These are phyloP conservation scores for Dictyostelium citrinum DNA, from an alignment of 78 protist species.

Conservation along the genomic window DNA sequence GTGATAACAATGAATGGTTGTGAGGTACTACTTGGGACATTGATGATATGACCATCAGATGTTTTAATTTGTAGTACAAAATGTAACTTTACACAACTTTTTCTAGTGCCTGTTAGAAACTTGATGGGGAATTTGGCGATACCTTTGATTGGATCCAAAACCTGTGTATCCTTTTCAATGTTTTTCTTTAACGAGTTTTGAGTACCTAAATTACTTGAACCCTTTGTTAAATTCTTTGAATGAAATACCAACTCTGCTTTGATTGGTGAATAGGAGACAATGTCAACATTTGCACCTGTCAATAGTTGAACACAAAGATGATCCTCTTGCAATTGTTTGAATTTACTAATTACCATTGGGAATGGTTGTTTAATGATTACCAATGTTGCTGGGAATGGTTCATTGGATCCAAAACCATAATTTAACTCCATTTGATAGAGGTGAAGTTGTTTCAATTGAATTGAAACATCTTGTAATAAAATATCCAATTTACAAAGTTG, in stretches of 20 bases:
- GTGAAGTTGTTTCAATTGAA: slow-evolving; percentile 59
- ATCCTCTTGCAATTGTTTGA: slow-evolving; percentile 64
- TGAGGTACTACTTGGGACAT: slow-evolving; percentile 35
- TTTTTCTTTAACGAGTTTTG: slow-evolving; percentile 21
- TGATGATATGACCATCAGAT: slow-evolving; percentile 8
- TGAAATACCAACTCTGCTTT: slow-evolving; percentile 58
- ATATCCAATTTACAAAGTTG: slow-evolving; percentile 68
- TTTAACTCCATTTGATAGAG: slow-evolving; percentile 33
- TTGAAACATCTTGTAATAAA: slow-evolving; percentile 38
- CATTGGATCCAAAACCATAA: background rate
- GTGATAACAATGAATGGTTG: slow-evolving; percentile 84
- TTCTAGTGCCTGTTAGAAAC: slow-evolving; percentile 69
- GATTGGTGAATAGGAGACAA: slow-evolving; percentile 36
- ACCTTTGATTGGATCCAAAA: slow-evolving; percentile 39
- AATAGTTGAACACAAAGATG: slow-evolving; percentile 69
- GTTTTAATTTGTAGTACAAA: slow-evolving; percentile 58
- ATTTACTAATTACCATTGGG: slow-evolving; percentile 68
- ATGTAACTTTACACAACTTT: slow-evolving; percentile 60
- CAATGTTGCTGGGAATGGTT: slow-evolving; percentile 18
- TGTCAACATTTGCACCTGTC: slow-evolving; percentile 58
- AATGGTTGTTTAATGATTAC: slow-evolving; percentile 80
- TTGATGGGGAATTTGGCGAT: slow-evolving; percentile 67
- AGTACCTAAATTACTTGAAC: background rate
- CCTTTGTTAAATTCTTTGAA: background rate
- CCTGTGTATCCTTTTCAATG: slow-evolving; percentile 73